phyloP scores from a whole-genome alignment of 2,329 filamentous ascomycete species.

The Exophiala mesophila region DNA sequence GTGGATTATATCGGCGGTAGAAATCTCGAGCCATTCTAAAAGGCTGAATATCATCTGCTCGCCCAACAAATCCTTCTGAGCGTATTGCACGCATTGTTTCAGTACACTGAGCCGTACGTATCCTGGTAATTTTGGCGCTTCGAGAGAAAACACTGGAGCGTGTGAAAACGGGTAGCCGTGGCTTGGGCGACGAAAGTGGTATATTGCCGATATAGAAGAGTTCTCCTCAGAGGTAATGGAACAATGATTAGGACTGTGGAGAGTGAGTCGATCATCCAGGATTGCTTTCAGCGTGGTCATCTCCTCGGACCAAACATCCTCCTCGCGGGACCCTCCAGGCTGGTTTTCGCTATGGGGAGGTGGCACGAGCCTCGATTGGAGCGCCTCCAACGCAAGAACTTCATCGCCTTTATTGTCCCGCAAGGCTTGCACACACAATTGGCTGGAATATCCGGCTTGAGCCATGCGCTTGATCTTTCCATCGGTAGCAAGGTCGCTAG shows the following conservation, averaged over 20 bases:
- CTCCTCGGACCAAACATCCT: constrained; percentile 75
- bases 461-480: constrained; percentile 76
- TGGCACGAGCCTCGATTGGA: constrained; percentile 62
- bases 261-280: constrained; percentile 67
- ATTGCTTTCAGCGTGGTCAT: constrained; percentile 78
- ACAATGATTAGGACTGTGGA: constrained; percentile 59
- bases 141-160: constrained; percentile 58
- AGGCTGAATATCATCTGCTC: constrained; percentile 90
- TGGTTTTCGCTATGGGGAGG: constrained; percentile 11
- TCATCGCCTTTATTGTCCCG: constrained; percentile 69
- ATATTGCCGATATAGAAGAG: constrained; percentile 16
- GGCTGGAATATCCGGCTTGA: constrained; percentile 75
- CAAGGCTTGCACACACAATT: constrained; percentile 74
- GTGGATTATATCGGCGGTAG: constrained; percentile 75
- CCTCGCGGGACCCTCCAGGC: constrained; percentile 27
- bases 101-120: constrained; percentile 90
- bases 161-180: constrained; percentile 60
- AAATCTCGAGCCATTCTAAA: constrained; percentile 84
- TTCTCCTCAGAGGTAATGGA: constrained; percentile 61
- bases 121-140: constrained; percentile 62
- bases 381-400: constrained; percentile 66
- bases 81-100: constrained; percentile 67
- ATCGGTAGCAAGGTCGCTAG: constrained; percentile 74
- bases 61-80: constrained; percentile 65
- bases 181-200: constrained; percentile 67